Base-by-base conservation (phyloP, 2,329 filamentous ascomycete genomes). In the Fusarium solani-melongenae region DNA sequence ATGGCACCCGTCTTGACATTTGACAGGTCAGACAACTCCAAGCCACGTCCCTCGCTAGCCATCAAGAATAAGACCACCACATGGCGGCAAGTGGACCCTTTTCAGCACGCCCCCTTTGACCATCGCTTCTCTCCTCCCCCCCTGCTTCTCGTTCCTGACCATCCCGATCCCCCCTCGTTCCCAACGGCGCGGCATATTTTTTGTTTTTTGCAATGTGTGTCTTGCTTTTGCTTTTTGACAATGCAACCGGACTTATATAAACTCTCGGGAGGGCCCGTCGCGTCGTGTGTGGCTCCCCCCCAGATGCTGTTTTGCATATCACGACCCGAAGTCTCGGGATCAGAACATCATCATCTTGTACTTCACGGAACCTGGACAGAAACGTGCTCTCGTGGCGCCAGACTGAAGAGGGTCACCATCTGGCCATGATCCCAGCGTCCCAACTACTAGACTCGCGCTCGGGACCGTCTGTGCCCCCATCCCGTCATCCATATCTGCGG, bases 51-150 rank as follows among this genome's bases (percentile, higher is more conserved):
- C 71, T 62, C 69, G 71, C 64, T 72, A 72, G 61, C 46, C 24
- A 73, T 74, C 58, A 74, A 72, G 41, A 72, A 74, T 73, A 62
- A 73, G 61, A 57, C 71, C 71, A 73, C 55, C 60, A 34, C 58
- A 69, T 59, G 61, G 71, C 51, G 64, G 71, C 33, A 65, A 61
- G 71, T 73, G 71, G 71, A 72, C 6, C 27, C 44, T 49, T 44
- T 38, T 72, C 14, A 64, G 67, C 67, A 70, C 62, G 36, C 51
- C 62, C 44, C 57, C 56, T 41, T 51, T 49, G 41, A 17, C 29
- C 57, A 27, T 46, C 39, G 39, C 39, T 41, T 41, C 39, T 31
- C 27, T 14, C 7, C 27, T 14, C 7, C 15, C 22, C 36, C 49
- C 34, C 33, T 41, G 34, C 62, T 55, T 56, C 49, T 24, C 15